Evolutionary conservation across 352 stramenopile genomes (phyloP).

Genomic region (Phytophthora megakarya): DNA sequence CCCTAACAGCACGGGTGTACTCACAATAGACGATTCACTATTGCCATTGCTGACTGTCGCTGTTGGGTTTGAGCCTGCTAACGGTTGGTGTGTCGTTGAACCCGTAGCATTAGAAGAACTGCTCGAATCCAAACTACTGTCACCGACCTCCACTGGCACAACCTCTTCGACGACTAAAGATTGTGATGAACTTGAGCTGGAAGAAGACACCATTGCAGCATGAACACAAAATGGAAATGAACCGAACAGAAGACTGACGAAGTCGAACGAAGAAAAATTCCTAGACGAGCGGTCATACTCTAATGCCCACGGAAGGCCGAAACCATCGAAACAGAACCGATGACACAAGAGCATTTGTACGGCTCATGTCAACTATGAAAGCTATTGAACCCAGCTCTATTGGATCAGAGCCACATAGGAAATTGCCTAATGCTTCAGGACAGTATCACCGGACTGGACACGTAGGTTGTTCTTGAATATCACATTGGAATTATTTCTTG

Average conservation of each 20-base stretch:
- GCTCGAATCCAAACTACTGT: neutral
- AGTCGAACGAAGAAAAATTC: constrained; percentile 1
- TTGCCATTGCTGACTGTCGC: neutral
- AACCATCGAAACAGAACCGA: constrained; percentile 21
- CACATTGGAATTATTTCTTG: constrained; percentile 9
- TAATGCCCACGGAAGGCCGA: constrained; percentile 22
- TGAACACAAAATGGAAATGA: constrained; percentile 19
- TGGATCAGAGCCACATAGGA: constrained; percentile 20
- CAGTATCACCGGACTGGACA: constrained; percentile 13
- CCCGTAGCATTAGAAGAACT: constrained; percentile 10
- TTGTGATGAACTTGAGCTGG: constrained; percentile 17
- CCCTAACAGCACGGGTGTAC: constrained; percentile 9
- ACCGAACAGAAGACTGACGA: constrained; percentile 1
- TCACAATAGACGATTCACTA: constrained; percentile 2
- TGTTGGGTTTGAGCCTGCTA: constrained; percentile 7
- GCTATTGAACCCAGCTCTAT: constrained; percentile 11
- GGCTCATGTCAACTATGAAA: constrained; percentile 7
- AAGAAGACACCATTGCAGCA: constrained; percentile 26
- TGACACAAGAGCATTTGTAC: constrained; percentile 23
- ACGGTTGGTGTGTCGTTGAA: constrained; percentile 8
- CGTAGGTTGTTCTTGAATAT: constrained; percentile 1
- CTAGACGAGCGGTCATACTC: neutral
- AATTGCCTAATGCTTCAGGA: constrained; percentile 28
- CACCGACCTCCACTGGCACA: neutral
- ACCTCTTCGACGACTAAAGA: neutral